Percentiles rank a stretch among this genome's conserved stretches.
Evolutionary conservation across 257 asterid genomes (phyloP).

Genomic region (Thymus mandschuricus): DNA sequence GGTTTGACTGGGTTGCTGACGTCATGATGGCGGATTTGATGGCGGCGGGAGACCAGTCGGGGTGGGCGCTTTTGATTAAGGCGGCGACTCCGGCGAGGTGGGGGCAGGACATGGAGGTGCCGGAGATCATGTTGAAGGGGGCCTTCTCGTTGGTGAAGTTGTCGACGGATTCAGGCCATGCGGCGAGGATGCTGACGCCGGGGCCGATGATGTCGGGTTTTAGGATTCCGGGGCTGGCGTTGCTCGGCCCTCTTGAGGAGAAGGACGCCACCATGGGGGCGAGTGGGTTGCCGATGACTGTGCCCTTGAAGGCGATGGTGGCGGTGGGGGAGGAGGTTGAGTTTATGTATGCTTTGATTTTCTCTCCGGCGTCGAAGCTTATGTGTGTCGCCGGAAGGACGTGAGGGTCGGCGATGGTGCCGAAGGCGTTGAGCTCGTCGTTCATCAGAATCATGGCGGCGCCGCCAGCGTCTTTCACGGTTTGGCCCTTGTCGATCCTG

Average conservation of each 20-base stretch:
- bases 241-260: constrained; percentile 59
- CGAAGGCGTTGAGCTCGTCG: constrained; percentile 32
- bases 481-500: constrained; percentile 45
- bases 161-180: constrained; percentile 49
- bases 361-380: constrained; percentile 40
- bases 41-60: constrained; percentile 59
- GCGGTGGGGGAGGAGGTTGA: constrained; percentile 41
- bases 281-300: constrained; percentile 30
- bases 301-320: constrained; percentile 40
- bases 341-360: constrained; percentile 42
- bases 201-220: constrained; percentile 61
- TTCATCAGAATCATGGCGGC: constrained; percentile 55
- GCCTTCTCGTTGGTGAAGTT: constrained; percentile 32
- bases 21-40: constrained; percentile 64
- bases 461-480: constrained; percentile 50
- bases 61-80: constrained; percentile 51
- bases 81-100: constrained; percentile 59
- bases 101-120: constrained; percentile 63
- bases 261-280: constrained; percentile 46
- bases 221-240: constrained; percentile 50
- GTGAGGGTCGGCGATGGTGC: constrained; percentile 46
- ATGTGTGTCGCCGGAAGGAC: constrained; percentile 52
- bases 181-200: constrained; percentile 53
- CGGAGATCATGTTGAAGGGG: constrained; percentile 46
- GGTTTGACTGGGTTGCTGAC: constrained; percentile 29